Percentiles rank a stretch among this genome's conserved stretches.
Conservation (phyloP, 257 asterid species). For the Solanum sparsipilum region DNA sequence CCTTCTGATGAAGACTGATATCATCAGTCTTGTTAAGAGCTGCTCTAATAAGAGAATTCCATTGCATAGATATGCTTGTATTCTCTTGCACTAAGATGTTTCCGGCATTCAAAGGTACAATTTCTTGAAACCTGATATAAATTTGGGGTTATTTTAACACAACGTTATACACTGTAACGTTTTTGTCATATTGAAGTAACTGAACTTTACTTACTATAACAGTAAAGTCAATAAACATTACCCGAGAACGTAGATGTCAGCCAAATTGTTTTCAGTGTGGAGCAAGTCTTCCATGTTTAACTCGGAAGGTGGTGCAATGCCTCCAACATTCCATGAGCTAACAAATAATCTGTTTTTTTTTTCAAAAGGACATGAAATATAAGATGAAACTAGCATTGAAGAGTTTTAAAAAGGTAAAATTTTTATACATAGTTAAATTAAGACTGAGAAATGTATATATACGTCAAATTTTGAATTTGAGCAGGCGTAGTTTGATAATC, state of each 20-base stretch:
- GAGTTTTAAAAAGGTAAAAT: neutral
- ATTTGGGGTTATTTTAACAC: neutral
- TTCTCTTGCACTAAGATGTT: constrained; percentile 34
- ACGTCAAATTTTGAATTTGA: constrained; percentile 13
- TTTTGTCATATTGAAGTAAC: neutral
- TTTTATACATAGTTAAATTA: neutral
- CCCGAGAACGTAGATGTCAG: constrained; percentile 62
- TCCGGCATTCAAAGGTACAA: constrained; percentile 56
- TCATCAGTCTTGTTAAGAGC: constrained; percentile 42
- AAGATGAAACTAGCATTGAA: constrained; percentile 1
- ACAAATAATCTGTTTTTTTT: constrained; percentile 37
- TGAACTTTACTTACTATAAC: neutral
- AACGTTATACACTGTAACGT: neutral
- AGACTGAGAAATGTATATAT: constrained; percentile 7
- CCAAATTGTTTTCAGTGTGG: constrained; percentile 18
- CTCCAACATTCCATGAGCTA: constrained; percentile 68
- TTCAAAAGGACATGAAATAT: neutral
- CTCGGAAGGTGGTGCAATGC: constrained; percentile 41
- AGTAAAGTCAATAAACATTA: constrained; percentile 5
- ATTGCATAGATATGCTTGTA: constrained; percentile 25
- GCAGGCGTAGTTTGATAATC: constrained; percentile 1
- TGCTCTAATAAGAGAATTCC: constrained; percentile 40
- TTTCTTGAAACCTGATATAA: constrained; percentile 57
- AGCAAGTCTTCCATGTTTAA: constrained; percentile 41
- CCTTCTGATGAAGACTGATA: constrained; percentile 12